phyloP scores from a whole-genome alignment of 176 grass and related monocot species.

The Rhynchospora pubera region DNA sequence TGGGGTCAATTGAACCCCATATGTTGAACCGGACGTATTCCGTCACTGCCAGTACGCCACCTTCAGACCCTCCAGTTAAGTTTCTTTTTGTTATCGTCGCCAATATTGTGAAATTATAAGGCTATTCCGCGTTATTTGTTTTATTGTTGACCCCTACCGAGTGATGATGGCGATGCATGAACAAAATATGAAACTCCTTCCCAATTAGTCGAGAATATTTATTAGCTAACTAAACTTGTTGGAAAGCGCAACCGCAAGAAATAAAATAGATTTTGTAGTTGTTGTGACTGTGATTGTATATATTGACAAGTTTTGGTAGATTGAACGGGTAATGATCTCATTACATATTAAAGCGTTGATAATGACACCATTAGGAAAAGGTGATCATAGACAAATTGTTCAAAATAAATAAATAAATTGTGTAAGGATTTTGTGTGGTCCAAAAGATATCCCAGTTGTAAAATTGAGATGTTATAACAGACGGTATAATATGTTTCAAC shows the following conservation, averaged over 20 bases:
- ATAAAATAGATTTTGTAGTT: not conserved
- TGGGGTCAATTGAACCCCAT: too few relatives aligned
- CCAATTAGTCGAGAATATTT: not conserved
- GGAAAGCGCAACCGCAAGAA: not conserved
- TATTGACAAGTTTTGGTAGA: not conserved
- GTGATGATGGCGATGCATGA: not conserved
- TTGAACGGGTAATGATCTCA: conserved; percentile 3
- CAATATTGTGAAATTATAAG: too few relatives aligned
- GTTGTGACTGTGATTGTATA: not conserved
- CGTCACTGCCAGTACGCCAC: too few relatives aligned
- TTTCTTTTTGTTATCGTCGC: too few relatives aligned
- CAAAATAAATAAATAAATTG: not conserved
- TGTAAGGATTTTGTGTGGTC: not conserved
- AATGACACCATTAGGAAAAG: not conserved
- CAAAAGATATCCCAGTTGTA: not conserved
- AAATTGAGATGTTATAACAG: too few relatives aligned
- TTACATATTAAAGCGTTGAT: not conserved
- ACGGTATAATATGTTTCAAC: too few relatives aligned
- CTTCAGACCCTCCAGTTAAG: too few relatives aligned
- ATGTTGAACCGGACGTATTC: too few relatives aligned
- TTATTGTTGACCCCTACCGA: not conserved
- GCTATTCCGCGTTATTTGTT: not conserved
- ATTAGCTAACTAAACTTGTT: not conserved
- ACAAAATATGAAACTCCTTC: not conserved
- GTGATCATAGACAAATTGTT: not conserved